phyloP scores from a whole-genome alignment of 768 basidiomycete species.

The Artomyces pyxidatus region DNA sequence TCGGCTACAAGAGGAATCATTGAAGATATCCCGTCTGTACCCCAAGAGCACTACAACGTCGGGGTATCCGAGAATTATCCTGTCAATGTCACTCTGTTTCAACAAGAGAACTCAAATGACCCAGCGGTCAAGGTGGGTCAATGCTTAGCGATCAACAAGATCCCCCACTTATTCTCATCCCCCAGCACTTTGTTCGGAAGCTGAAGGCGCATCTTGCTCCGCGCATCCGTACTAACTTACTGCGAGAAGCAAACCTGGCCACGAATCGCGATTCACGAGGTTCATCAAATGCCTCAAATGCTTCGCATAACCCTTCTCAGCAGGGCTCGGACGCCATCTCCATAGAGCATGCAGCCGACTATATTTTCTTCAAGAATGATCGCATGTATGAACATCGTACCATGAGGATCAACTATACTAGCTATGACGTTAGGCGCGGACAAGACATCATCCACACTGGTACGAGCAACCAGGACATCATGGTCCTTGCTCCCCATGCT shows the following conservation, averaged over 20 bases:
- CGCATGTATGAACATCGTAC: constrained; percentile 17
- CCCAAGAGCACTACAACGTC: neutral
- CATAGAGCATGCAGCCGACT: neutral
- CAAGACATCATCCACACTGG: constrained; percentile 12
- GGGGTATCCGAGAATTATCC: neutral
- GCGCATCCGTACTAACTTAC: neutral
- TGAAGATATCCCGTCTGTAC: neutral
- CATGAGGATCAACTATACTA: constrained; percentile 17
- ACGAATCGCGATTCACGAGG: too few species aligned
- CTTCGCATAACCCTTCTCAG: too few species aligned
- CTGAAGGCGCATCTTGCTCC: neutral
- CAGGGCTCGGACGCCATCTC: too few species aligned
- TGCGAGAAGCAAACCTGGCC: too few species aligned
- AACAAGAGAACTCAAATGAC: neutral
- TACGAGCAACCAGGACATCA: constrained; percentile 8
- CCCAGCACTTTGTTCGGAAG: neutral
- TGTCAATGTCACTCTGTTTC: neutral
- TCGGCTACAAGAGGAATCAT: neutral
- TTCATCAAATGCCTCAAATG: too few species aligned
- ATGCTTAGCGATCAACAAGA: neutral
- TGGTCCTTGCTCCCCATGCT: constrained; percentile 8
- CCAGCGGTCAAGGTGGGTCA: constrained; percentile 1
- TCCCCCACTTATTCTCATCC: constrained; percentile 1
- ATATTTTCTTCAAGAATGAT: constrained; percentile 12
- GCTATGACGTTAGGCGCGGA: constrained; percentile 16